Evolutionary conservation across 768 basidiomycete genomes (phyloP).

Genomic region (Wakefieldia striispora): DNA sequence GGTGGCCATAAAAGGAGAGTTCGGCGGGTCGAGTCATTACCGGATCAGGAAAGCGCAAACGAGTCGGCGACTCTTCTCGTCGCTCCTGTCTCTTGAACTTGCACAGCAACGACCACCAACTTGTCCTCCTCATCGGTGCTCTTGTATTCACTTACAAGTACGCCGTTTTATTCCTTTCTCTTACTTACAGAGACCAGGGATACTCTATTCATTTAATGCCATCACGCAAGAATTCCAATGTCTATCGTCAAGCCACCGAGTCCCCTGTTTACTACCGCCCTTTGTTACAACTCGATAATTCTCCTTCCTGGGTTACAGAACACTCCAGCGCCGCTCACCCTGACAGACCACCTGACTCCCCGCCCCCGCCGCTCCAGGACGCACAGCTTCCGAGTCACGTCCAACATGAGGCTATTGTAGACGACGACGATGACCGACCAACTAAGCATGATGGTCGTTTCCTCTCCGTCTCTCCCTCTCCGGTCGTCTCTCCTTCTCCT

Average conservation of each 20-base stretch:
- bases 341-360: constrained; percentile 10
- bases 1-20: constrained; percentile 16
- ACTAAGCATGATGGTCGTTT: constrained; percentile 28
- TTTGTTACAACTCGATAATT: constrained; percentile 33
- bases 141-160: constrained; percentile 35
- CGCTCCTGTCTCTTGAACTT: constrained; percentile 25
- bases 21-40: constrained; percentile 22
- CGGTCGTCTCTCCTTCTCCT: constrained; percentile 12
- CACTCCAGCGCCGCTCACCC: constrained; percentile 2
- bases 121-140: constrained; percentile 14
- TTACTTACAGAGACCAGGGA: constrained; percentile 24
- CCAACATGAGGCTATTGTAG: constrained; percentile 6
- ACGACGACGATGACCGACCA: constrained; percentile 23
- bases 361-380: neutral
- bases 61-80: constrained; percentile 1
- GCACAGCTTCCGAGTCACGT: constrained; percentile 10
- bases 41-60: constrained; percentile 9
- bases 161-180: constrained; percentile 8
- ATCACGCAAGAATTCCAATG: constrained; percentile 28
- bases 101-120: constrained; percentile 21
- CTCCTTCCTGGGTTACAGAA: constrained; percentile 20
- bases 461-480: constrained; percentile 13
- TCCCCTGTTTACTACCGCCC: constrained; percentile 23
- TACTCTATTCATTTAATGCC: constrained; percentile 27
- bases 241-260: constrained; percentile 19